Conservation (phyloP, 257 asterid species). For the Jaltomata sinuosa region DNA sequence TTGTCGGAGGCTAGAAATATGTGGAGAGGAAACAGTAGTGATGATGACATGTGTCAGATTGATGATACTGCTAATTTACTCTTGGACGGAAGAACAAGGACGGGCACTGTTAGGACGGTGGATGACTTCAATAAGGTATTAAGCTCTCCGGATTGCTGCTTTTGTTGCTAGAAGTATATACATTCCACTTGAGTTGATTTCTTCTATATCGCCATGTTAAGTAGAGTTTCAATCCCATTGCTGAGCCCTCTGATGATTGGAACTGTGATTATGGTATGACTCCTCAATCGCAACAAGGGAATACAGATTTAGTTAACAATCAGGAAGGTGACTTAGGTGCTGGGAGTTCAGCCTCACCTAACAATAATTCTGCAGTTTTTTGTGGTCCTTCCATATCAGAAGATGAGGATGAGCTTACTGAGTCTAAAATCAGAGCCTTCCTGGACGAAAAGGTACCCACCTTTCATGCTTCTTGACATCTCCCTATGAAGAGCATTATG, state of each 20-base stretch:
- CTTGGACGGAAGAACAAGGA: constrained; percentile 3
- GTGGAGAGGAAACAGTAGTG: constrained; percentile 4
- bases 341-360: constrained; percentile 5
- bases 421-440: constrained; percentile 29
- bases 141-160: not conserved
- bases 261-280: not conserved
- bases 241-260: constrained; percentile 23
- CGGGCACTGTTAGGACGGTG: not conserved
- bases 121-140: constrained; percentile 24
- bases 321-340: not conserved
- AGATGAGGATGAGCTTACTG: constrained; percentile 41
- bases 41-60: constrained; percentile 22
- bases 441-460: constrained; percentile 26
- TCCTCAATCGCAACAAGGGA: constrained; percentile 1
- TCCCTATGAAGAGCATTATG: not conserved
- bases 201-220: not conserved
- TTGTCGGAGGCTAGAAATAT: constrained; percentile 3
- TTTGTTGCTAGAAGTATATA: not conserved
- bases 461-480: not conserved
- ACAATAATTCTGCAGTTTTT: constrained; percentile 4
- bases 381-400: constrained; percentile 19
- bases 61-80: constrained; percentile 15
- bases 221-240: constrained; percentile 27
- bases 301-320: not conserved
- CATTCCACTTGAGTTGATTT: not conserved